Evolutionary conservation across 2,329 filamentous ascomycete species (phyloP).

Genomic region (Pseudonectria foliicola): DNA sequence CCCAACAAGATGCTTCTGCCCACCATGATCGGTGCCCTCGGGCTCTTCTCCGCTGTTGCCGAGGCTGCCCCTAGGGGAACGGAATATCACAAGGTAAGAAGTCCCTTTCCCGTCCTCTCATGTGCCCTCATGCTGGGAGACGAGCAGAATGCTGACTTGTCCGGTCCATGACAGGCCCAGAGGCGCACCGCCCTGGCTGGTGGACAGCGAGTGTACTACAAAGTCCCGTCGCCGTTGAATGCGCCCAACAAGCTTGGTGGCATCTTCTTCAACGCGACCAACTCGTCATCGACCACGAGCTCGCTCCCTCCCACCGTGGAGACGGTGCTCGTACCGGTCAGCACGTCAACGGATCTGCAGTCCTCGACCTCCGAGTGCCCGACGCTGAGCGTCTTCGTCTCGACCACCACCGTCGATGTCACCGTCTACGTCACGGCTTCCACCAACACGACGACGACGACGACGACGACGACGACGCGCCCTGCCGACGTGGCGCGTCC

Average conservation of each 20-base stretch:
- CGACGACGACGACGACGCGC: constrained; percentile 4
- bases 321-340: background rate
- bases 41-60: constrained; percentile 18
- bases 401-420: constrained; percentile 27
- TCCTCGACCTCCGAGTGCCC: constrained; percentile 15
- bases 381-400: constrained; percentile 17
- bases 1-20: constrained; percentile 16
- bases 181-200: too few species aligned
- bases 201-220: too few species aligned
- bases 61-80: constrained; percentile 20
- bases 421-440: constrained; percentile 26
- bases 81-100: constrained; percentile 12
- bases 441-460: constrained; percentile 14
- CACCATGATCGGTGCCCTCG: constrained; percentile 17
- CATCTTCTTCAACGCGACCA: background rate
- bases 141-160: too few species aligned
- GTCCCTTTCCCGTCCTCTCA: too few species aligned
- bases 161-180: too few species aligned
- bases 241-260: background rate
- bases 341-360: too few species aligned
- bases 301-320: constrained; percentile 3
- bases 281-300: background rate
- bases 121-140: too few species aligned
- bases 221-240: too few species aligned
- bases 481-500: too few species aligned